Conservation (phyloP, 1,284 basidiomycete genomes). For the Moesziomyces antarcticus region DNA sequence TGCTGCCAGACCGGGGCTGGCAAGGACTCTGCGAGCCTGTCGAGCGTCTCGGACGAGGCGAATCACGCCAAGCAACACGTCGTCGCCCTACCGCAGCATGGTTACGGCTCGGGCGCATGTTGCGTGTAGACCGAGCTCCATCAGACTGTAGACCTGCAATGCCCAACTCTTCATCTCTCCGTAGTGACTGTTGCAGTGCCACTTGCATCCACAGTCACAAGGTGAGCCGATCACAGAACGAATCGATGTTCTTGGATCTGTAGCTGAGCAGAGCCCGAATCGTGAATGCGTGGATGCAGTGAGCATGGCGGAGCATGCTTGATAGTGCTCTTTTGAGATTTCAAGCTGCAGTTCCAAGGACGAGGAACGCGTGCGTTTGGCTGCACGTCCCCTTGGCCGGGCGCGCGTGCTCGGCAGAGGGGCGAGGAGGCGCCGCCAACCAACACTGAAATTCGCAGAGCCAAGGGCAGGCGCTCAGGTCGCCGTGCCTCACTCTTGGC, state of each 20-base stretch:
- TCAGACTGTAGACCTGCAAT: not conserved
- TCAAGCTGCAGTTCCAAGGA: not conserved
- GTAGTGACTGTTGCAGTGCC: not conserved
- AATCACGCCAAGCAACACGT: slow-evolving; percentile 31
- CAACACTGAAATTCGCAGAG: not conserved
- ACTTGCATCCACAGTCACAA: too few relatives aligned
- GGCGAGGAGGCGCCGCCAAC: not conserved
- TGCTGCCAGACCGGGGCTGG: slow-evolving; percentile 19
- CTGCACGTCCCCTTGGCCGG: not conserved
- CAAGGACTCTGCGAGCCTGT: slow-evolving; percentile 25
- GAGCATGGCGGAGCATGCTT: too few relatives aligned
- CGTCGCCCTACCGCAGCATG: slow-evolving; percentile 38
- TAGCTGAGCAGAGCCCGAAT: too few relatives aligned
- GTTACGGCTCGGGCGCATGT: slow-evolving; percentile 34
- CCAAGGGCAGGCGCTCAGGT: not conserved
- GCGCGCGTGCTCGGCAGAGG: not conserved
- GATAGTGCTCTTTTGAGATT: not conserved
- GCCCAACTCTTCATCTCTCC: not conserved
- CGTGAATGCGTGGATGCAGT: too few relatives aligned
- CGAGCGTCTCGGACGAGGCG: slow-evolving; percentile 31
- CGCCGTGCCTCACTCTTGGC: not conserved
- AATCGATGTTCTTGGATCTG: too few relatives aligned
- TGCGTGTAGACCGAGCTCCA: slow-evolving; percentile 18
- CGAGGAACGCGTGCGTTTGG: not conserved
- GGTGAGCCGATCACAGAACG: too few relatives aligned